Conservation (phyloP, 2,329 filamentous ascomycete species). For the Aspergillus sp. region DNA sequence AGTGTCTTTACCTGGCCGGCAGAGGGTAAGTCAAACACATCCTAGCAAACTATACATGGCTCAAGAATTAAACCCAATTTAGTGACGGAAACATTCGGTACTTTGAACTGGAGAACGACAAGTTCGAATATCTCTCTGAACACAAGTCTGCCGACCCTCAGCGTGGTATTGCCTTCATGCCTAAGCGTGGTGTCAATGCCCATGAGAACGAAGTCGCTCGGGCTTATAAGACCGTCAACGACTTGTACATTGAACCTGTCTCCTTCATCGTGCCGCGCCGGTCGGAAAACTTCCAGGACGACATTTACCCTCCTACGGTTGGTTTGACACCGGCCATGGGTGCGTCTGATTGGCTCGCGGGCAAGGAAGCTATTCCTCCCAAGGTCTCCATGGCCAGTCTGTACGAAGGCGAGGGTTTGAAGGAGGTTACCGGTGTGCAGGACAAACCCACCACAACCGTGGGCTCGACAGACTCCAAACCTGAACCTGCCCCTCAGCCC, state of each 20-base stretch:
- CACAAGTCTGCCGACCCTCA: constrained; percentile 97
- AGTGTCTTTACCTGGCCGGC: constrained; percentile 90
- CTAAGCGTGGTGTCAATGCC: constrained; percentile 89
- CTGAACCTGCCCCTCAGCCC: constrained; percentile 44
- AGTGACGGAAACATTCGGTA: constrained; percentile 98
- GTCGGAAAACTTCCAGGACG: constrained; percentile 90
- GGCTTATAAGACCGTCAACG: constrained; percentile 95
- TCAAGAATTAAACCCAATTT: constrained; percentile 4
- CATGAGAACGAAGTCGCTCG: constrained; percentile 96
- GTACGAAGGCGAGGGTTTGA: constrained; percentile 73
- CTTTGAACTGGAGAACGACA: constrained; percentile 97
- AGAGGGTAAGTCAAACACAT: constrained; percentile 62
- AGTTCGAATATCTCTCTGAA: constrained; percentile 93
- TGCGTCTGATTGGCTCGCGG: constrained; percentile 73
- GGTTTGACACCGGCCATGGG: constrained; percentile 74
- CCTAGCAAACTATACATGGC: not conserved
- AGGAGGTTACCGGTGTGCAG: constrained; percentile 55
- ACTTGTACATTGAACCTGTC: constrained; percentile 88
- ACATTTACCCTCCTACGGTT: constrained; percentile 84
- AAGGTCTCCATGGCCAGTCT: constrained; percentile 92
- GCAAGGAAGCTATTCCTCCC: constrained; percentile 73
- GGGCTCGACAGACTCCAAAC: constrained; percentile 42
- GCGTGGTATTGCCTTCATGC: constrained; percentile 86
- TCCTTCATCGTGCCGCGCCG: constrained; percentile 94
- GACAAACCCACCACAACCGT: constrained; percentile 28